Evolutionary conservation across 2,329 filamentous ascomycete genomes (phyloP), one percentile per base, ranked within the genome.

Genomic region (Pseudocercospora pini-densiflorae): DNA sequence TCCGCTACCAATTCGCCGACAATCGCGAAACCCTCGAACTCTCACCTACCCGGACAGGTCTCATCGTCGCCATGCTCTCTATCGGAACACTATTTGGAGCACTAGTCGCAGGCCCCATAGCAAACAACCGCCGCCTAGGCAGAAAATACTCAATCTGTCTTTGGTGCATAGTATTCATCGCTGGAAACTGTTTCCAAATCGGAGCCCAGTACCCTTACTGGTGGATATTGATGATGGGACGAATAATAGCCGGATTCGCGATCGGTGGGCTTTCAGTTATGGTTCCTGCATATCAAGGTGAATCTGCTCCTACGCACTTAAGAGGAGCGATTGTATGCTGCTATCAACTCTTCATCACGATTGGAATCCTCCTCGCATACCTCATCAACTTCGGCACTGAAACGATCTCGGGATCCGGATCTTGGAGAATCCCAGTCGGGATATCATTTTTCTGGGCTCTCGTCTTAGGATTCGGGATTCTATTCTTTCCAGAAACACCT

Each of bases 331-430:
- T 90, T 27, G 84, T 90, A 24, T 84, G 86, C 2, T 86, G 84
- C 59, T 91, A 90, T 76, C 89, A 91, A 80, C 83, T 91, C 3
- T 86, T 90, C 74, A 88, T 91, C 74, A 90, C 88, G 0, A 80
- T 90, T 24, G 89, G 89, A 60, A 90, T 91, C 74, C 87, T 81
- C 47, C 73, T 80, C 40, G 81, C 81, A n/a, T 79, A 79, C 66
- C 78, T 40, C 6, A 40, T 40, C 36, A 40, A 40, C 16, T 40
- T 40, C 36, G 36, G 36, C 1, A 40, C 36, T 16, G 36, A 40
- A n/a, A 40, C 36, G 36, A 40, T 40, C 6, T 3, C 16, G 2
- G 36, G 36, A 1, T 40, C 36, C 2, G 36, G 14, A 5, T 40
- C 36, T 4, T 40, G 36, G 82, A 75, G 82, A 4, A 81, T 84